These are phyloP conservation scores for Mycosphaerella arachidis DNA, from an alignment of 2,329 filamentous ascomycete species.

Conservation along the genomic window DNA sequence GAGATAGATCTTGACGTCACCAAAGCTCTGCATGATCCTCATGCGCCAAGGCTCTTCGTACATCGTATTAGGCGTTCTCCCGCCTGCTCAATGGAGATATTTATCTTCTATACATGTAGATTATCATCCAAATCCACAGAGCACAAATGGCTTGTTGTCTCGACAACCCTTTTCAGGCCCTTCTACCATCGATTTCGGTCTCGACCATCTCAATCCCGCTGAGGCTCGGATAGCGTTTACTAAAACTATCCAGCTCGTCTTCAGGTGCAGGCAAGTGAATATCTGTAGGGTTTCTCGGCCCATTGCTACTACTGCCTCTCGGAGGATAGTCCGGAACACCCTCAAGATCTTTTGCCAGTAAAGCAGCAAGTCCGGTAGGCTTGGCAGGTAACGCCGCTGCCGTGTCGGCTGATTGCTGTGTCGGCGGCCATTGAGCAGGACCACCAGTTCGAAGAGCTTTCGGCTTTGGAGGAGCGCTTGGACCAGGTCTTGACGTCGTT, in stretches of 20 bases:
- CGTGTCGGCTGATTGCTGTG: slow-evolving; percentile 5
- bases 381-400: slow-evolving; percentile 9
- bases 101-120: not conserved
- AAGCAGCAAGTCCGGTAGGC: slow-evolving; percentile 30
- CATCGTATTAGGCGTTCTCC: not conserved
- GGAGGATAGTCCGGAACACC: slow-evolving; percentile 35
- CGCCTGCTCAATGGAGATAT: not conserved
- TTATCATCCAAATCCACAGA: not conserved
- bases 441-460: slow-evolving; percentile 52
- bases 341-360: slow-evolving; percentile 36
- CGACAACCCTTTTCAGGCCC: slow-evolving; percentile 6
- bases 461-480: slow-evolving; percentile 57
- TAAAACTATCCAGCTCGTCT: slow-evolving; percentile 51
- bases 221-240: slow-evolving; percentile 80
- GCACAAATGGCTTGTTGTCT: slow-evolving; percentile 6
- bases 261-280: not conserved
- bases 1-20: too few relatives aligned
- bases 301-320: slow-evolving; percentile 7
- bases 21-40: too few relatives aligned
- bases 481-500: slow-evolving; percentile 37
- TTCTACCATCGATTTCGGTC: slow-evolving; percentile 28
- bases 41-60: not conserved
- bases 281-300: not conserved
- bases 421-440: slow-evolving; percentile 15
- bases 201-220: slow-evolving; percentile 84